A percentile compares a stretch with the other conserved stretches of the same genome.
Evolutionary conservation across 2,329 filamentous ascomycete species (phyloP).

Genomic region (Trichoderma hamatum): DNA sequence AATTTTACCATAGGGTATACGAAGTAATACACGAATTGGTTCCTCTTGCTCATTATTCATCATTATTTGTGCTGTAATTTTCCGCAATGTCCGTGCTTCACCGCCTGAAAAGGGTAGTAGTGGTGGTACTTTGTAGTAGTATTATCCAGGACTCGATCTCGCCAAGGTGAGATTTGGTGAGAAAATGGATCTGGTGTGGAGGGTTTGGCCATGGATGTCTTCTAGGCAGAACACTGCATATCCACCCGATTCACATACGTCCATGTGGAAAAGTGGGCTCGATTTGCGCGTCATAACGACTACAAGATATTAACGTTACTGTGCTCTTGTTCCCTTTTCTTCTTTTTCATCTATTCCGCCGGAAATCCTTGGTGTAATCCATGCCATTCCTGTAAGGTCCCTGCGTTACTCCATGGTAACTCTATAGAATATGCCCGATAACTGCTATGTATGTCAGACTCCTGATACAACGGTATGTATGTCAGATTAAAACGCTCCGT

Average conservation of each 20-base stretch:
- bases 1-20: neutral
- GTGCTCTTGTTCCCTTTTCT: neutral
- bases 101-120: neutral
- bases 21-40: neutral
- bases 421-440: neutral
- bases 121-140: neutral
- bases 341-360: neutral
- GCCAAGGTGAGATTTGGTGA: neutral
- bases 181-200: neutral
- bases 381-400: neutral
- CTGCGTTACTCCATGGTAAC: neutral
- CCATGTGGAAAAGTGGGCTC: neutral
- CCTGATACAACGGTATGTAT: neutral
- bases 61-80: neutral
- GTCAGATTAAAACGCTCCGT: neutral
- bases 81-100: neutral
- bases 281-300: neutral
- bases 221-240: neutral
- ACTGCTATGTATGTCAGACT: neutral
- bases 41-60: neutral
- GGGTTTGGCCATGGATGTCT: neutral
- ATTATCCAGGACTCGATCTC: neutral
- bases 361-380: neutral
- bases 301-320: neutral
- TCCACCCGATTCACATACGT: neutral